Evolutionary conservation across 2,329 filamentous ascomycete genomes (phyloP).

Genomic region (Microdochium paspali): DNA sequence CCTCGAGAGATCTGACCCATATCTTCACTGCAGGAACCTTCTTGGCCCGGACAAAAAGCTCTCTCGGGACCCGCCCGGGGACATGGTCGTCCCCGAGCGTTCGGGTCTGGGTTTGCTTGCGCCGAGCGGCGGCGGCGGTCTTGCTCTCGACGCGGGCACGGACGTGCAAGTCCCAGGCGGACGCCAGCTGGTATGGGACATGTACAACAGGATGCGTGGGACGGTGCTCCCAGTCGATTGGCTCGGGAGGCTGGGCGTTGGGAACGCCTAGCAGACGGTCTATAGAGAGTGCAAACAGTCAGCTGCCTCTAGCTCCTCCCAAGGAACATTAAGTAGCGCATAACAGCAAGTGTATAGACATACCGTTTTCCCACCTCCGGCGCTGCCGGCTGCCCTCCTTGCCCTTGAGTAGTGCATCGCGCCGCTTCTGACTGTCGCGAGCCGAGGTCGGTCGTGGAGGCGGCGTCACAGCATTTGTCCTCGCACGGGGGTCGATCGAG

Average conservation of each 20-base stretch:
- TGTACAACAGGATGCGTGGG: constrained; percentile 71
- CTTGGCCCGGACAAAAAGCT: constrained; percentile 75
- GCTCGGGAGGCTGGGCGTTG: constrained; percentile 71
- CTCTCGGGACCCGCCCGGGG: constrained; percentile 59
- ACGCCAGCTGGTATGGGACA: constrained; percentile 81
- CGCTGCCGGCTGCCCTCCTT: constrained; percentile 83
- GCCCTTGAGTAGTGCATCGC: constrained; percentile 74
- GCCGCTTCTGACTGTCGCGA: constrained; percentile 46
- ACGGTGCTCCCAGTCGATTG: constrained; percentile 72
- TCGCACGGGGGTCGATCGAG: constrained; percentile 15
- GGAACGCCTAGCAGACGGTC: constrained; percentile 83
- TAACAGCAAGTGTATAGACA: no score
- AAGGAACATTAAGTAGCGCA: no score
- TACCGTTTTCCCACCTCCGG: constrained; percentile 93
- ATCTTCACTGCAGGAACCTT: constrained; percentile 66
- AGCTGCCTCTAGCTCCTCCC: neutral
- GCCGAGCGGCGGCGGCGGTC: constrained; percentile 25
- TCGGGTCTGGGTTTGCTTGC: constrained; percentile 32
- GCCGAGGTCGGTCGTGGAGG: constrained; percentile 35
- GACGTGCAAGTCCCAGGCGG: constrained; percentile 31
- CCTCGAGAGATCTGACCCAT: constrained; percentile 76
- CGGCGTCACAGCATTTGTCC: constrained; percentile 15
- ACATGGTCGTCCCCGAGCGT: constrained; percentile 30
- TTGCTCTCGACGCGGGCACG: constrained; percentile 35
- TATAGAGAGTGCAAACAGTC: constrained; percentile 23